Evolutionary conservation across 139 green algal genomes (phyloP).

Genomic region (Raphidocelis subcapitata): DNA sequence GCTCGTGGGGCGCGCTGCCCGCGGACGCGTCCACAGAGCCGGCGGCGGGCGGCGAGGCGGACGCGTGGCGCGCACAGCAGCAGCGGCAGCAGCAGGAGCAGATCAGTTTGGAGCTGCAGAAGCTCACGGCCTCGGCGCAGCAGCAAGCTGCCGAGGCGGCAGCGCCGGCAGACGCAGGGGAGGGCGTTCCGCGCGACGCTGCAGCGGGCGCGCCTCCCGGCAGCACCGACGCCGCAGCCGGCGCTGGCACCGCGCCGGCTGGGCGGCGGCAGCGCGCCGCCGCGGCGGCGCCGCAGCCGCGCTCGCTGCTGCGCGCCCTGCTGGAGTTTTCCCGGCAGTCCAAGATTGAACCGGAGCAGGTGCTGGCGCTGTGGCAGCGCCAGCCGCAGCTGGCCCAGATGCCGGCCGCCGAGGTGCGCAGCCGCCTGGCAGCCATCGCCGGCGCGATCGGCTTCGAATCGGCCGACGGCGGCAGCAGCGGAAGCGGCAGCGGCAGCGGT

Average conservation of each 20-base stretch:
- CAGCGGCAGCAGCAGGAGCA: conserved; percentile 4
- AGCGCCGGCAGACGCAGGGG: too few relatives aligned
- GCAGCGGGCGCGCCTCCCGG: too few relatives aligned
- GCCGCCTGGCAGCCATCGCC: too few relatives aligned
- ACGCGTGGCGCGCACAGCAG: background rate
- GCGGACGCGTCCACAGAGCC: background rate
- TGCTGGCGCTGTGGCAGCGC: conserved; percentile 30
- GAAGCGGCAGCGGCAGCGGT: too few relatives aligned
- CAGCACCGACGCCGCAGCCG: conserved; percentile 6
- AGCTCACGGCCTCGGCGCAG: conserved; percentile 2
- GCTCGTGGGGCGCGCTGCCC: background rate
- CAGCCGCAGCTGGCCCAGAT: conserved; percentile 15
- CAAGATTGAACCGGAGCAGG: conserved; percentile 2
- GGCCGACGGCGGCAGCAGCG: too few relatives aligned
- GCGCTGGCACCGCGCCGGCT: background rate
- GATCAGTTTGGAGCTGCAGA: background rate
- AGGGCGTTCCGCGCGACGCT: too few relatives aligned
- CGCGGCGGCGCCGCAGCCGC: conserved; percentile 2
- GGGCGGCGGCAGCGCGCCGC: background rate
- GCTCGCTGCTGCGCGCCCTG: conserved; percentile 22
- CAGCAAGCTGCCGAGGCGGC: too few relatives aligned
- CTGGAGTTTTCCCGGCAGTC: conserved; percentile 22
- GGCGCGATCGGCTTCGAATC: too few relatives aligned
- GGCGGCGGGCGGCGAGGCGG: conserved; percentile 9
- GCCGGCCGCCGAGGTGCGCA: background rate